Percentiles rank a stretch among this genome's conserved stretches.
phyloP scores from a whole-genome alignment of 805 yeast species.

The Starmera pachycereana region DNA sequence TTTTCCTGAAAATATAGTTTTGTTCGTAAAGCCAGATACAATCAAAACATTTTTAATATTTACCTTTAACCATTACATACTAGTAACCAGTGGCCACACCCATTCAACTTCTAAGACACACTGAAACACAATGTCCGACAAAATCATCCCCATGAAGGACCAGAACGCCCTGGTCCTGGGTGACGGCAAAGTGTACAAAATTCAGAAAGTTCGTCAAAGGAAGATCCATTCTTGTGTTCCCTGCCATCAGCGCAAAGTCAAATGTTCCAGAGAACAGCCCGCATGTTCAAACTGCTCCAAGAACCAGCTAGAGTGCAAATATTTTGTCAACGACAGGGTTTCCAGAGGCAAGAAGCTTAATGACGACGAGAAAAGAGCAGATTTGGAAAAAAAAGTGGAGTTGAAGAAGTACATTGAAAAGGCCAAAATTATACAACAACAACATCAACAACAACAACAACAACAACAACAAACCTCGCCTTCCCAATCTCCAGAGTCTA shows the following conservation, averaged over 20 bases:
- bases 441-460: not conserved
- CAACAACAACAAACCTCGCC: not conserved
- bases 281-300: slow-evolving; percentile 40
- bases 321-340: slow-evolving; percentile 48
- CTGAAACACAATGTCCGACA: slow-evolving; percentile 2
- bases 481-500: no score
- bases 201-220: slow-evolving; percentile 52
- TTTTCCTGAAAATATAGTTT: no score
- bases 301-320: slow-evolving; percentile 37
- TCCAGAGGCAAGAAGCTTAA: slow-evolving; percentile 20
- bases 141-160: slow-evolving; percentile 22
- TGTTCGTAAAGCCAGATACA: no score
- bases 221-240: slow-evolving; percentile 46
- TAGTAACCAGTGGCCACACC: no score
- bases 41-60: no score
- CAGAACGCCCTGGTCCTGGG: slow-evolving; percentile 29
- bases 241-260: slow-evolving; percentile 48
- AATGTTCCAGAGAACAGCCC: slow-evolving; percentile 44
- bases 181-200: slow-evolving; percentile 45
- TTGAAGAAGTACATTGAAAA: slow-evolving; percentile 14
- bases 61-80: no score
- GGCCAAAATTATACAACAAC: slow-evolving; percentile 10
- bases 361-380: slow-evolving; percentile 14
- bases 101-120: not conserved
- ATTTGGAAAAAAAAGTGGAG: slow-evolving; percentile 14